These are phyloP conservation scores for Syncephalis plumigaleata DNA, from an alignment of 371 early-diverging fungal genomes.

Conservation along the genomic window DNA sequence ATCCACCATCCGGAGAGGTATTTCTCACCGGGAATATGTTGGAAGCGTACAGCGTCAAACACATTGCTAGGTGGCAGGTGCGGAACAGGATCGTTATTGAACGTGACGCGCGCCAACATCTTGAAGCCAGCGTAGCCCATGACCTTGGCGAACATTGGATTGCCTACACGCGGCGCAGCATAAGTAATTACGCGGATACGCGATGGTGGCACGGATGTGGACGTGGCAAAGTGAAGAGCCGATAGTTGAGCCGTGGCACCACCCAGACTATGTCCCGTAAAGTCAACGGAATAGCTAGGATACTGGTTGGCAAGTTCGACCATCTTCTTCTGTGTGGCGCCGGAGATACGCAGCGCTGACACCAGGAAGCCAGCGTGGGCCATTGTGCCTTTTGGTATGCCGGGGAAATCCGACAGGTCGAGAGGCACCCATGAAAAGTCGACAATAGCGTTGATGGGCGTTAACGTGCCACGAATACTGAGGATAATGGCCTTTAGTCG, in stretches of 20 bases:
- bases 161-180: constrained; percentile 3
- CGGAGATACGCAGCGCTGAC: background rate
- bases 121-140: background rate
- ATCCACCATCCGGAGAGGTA: no score
- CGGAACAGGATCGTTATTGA: background rate
- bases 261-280: constrained; percentile 1
- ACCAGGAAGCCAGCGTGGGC: background rate
- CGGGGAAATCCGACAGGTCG: background rate
- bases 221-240: background rate
- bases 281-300: background rate
- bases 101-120: background rate
- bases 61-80: background rate
- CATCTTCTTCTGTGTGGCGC: background rate
- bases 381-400: background rate
- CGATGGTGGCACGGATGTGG: background rate
- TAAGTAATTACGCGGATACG: background rate
- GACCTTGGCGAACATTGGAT: constrained; percentile 1
- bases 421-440: no score
- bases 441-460: no score
- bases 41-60: no score
- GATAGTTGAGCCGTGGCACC: constrained; percentile 1
- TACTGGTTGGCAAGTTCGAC: background rate
- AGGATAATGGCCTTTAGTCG: background rate
- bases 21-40: no score
- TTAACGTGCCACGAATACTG: background rate